Evolutionary conservation across 2,329 filamentous ascomycete genomes (phyloP).

Genomic region (Bipolaris zeicola): DNA sequence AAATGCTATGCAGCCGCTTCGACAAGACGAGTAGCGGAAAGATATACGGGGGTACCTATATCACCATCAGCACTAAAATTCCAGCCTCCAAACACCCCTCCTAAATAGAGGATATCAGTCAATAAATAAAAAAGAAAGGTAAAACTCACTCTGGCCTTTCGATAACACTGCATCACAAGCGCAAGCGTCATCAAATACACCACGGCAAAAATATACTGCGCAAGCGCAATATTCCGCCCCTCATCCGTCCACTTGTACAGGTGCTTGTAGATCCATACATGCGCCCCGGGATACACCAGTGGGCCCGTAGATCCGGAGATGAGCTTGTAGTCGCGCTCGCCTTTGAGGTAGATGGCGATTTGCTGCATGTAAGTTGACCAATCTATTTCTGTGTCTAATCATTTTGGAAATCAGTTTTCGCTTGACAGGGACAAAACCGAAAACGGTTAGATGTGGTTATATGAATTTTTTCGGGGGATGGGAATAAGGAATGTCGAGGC

Average conservation of each 20-base stretch:
- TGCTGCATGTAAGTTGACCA: conserved; percentile 98
- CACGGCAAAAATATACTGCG: conserved; percentile 81
- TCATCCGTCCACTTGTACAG: conserved; percentile 79
- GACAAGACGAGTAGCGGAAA: conserved; percentile 85
- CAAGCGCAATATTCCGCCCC: conserved; percentile 75
- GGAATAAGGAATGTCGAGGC: background rate
- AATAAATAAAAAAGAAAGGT: background rate
- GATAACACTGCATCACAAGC: conserved; percentile 83
- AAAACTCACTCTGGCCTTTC: conserved; percentile 66
- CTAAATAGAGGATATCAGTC: background rate
- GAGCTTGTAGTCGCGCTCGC: conserved; percentile 85
- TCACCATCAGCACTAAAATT: conserved; percentile 1
- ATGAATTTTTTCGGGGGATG: too few species aligned
- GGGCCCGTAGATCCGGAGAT: conserved; percentile 90
- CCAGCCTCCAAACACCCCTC: background rate
- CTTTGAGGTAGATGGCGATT: conserved; percentile 75
- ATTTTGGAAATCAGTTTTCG: background rate
- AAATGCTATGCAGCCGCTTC: conserved; percentile 92
- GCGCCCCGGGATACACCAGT: conserved; percentile 90
- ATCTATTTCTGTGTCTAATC: conserved; percentile 91
- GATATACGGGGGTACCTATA: conserved; percentile 80
- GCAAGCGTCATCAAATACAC: conserved; percentile 78
- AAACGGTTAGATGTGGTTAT: too few species aligned
- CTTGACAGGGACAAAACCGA: background rate
- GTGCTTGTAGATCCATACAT: conserved; percentile 86